Base-by-base conservation (phyloP, 2,329 filamentous ascomycete species). In the Colletotrichum navitas region DNA sequence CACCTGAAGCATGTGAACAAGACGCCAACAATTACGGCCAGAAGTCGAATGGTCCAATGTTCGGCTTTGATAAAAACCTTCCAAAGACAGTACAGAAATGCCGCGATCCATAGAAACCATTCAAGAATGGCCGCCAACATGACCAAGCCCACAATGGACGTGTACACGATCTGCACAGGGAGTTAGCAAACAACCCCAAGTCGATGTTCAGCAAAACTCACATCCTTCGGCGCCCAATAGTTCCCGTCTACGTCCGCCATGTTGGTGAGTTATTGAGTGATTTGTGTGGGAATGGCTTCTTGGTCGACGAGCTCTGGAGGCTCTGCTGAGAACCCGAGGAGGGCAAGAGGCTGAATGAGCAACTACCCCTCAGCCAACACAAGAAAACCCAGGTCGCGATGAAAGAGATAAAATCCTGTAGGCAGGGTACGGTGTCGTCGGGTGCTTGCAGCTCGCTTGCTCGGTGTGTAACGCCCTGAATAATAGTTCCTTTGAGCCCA, bases 71-170 rank as follows among this genome's bases (percentile, higher is more conserved):
- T 86, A 77, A 92, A 97, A 39, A 95, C 94, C 80, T 98, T 97
- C 78, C 90, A 84, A 1, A 98, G 85, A 79, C 95, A 98, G 82
- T 98, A 98, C 74, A 96, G 79, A 79, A 98, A 98, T 4, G 95
- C 94, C n/a, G 92, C 90, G 51, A 98, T 87, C 94, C 95, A 98
- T 18, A 98, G 88, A 72, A 97, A 91, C 94, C 96, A 98, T 83
- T 98, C 95, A 11, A 98, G 85, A 39, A 94, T 86, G 2, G 95
- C 95, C 71, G 93, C 93, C 32, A 96, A 77, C 91, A 98, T 94
- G 61, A 98, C 85, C 8, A 92, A 81, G 24, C 93, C 93, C 45
- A 98, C 88, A 75, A 98, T 92, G 67, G 91, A 85, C 11, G 95
- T 92, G 80, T 97, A 98, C 68, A 95, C 85, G 76, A 97, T 94